Conservation (phyloP, 202 grass and related monocot genomes). For the Setaria viridis region DNA sequence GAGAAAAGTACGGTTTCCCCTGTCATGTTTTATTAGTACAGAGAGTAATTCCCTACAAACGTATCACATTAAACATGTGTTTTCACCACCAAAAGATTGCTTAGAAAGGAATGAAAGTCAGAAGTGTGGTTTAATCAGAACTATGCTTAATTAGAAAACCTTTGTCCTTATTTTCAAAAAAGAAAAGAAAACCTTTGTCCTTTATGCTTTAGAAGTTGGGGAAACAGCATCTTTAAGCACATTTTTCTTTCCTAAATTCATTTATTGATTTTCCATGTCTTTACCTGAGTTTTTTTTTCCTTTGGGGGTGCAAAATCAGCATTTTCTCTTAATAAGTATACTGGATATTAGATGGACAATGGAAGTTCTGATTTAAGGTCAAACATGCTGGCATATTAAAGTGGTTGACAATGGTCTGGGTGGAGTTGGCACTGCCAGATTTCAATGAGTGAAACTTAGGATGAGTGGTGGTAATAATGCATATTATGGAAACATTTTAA, state of each 20-base stretch:
- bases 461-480: constrained; percentile 50
- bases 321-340: constrained; percentile 15
- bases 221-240: background rate
- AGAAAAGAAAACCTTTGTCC: no score
- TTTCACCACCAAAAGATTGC: constrained; percentile 20
- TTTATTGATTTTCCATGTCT: constrained; percentile 11
- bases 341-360: constrained; percentile 9
- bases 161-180: no score
- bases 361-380: constrained; percentile 42
- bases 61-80: constrained; percentile 18
- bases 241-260: background rate
- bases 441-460: constrained; percentile 47
- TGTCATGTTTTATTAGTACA: constrained; percentile 15
- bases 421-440: constrained; percentile 51
- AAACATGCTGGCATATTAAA: constrained; percentile 49
- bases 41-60: background rate
- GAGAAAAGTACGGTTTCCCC: constrained; percentile 27
- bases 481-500: constrained; percentile 41
- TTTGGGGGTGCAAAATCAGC: background rate
- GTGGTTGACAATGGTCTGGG: constrained; percentile 45
- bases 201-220: no score
- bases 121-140: constrained; percentile 27
- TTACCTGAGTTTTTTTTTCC: background rate
- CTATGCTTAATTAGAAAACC: constrained; percentile 16
- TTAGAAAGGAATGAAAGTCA: constrained; percentile 9